These are phyloP conservation scores for Sphenostylis stenocarpa DNA, from an alignment of 306 rosid species.

Conservation along the genomic window DNA sequence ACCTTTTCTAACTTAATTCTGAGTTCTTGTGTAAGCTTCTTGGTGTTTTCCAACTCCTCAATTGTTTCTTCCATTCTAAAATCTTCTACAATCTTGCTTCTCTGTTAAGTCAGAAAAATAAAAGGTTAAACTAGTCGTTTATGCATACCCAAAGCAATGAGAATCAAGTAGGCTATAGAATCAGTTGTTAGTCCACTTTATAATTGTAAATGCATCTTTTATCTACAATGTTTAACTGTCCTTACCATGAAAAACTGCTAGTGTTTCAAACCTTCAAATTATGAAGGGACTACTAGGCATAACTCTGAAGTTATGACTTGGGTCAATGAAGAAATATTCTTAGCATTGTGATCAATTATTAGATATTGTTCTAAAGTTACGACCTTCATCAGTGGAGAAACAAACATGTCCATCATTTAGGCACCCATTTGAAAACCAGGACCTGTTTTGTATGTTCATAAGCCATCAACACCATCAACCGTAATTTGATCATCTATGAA, in stretches of 20 bases:
- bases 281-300: neutral
- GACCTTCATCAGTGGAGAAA: neutral
- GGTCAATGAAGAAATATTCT: neutral
- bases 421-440: neutral
- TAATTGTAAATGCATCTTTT: neutral
- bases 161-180: neutral
- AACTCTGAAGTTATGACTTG: neutral
- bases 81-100: slow-evolving; percentile 65
- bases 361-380: neutral
- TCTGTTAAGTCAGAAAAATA: slow-evolving; percentile 49
- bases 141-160: neutral
- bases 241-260: neutral
- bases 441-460: neutral
- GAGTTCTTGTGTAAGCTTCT: slow-evolving; percentile 69
- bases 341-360: neutral
- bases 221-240: neutral
- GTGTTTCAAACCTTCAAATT: neutral
- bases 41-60: slow-evolving; percentile 77
- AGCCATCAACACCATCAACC: neutral
- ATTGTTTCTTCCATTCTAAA: slow-evolving; percentile 61
- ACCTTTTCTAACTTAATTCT: slow-evolving; percentile 65
- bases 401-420: neutral
- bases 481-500: neutral
- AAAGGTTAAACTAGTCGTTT: neutral
- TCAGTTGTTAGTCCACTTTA: neutral